These are phyloP conservation scores for Pleurotus giganteus DNA, from an alignment of 768 basidiomycete species.

Conservation along the genomic window DNA sequence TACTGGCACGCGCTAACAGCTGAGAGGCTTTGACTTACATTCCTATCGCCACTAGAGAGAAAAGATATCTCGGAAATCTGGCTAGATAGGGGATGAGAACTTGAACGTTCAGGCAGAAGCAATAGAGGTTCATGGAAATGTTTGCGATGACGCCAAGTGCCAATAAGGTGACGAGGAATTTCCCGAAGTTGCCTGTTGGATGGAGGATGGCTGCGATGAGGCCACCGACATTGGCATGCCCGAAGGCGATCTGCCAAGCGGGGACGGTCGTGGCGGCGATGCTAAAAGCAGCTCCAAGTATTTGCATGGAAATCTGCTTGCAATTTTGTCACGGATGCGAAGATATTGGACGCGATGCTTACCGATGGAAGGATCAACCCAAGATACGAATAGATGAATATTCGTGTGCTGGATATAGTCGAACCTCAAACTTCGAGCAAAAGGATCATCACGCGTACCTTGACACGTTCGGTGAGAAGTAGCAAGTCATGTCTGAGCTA, in stretches of 20 bases:
- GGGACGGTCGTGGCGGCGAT: slow-evolving; percentile 39
- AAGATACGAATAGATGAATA: slow-evolving; percentile 68
- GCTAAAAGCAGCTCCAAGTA: slow-evolving; percentile 69
- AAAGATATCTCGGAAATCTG: slow-evolving; percentile 65
- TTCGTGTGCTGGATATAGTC: slow-evolving; percentile 44
- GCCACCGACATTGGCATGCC: slow-evolving; percentile 59
- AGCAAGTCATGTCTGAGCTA: slow-evolving; percentile 74
- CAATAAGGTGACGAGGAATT: slow-evolving; percentile 69
- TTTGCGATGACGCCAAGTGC: slow-evolving; percentile 55
- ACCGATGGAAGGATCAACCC: slow-evolving; percentile 65
- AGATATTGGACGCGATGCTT: slow-evolving; percentile 11
- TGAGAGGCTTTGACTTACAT: slow-evolving; percentile 44
- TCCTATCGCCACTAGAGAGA: slow-evolving; percentile 60
- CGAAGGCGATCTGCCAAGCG: slow-evolving; percentile 38
- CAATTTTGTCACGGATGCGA: slow-evolving; percentile 15
- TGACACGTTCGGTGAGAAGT: slow-evolving; percentile 57
- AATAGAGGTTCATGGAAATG: slow-evolving; percentile 11
- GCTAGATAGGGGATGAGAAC: slow-evolving; percentile 27
- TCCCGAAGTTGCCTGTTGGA: slow-evolving; percentile 70
- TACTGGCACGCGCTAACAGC: neutral
- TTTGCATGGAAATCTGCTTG: slow-evolving; percentile 39
- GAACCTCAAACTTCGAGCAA: neutral
- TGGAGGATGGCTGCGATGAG: slow-evolving; percentile 68
- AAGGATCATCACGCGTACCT: slow-evolving; percentile 35
- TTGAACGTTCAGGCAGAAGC: slow-evolving; percentile 9